A percentile compares a stretch with the other conserved stretches of the same genome.
phyloP scores from a whole-genome alignment of 768 basidiomycete genomes.

The Austroboletus festivus region DNA sequence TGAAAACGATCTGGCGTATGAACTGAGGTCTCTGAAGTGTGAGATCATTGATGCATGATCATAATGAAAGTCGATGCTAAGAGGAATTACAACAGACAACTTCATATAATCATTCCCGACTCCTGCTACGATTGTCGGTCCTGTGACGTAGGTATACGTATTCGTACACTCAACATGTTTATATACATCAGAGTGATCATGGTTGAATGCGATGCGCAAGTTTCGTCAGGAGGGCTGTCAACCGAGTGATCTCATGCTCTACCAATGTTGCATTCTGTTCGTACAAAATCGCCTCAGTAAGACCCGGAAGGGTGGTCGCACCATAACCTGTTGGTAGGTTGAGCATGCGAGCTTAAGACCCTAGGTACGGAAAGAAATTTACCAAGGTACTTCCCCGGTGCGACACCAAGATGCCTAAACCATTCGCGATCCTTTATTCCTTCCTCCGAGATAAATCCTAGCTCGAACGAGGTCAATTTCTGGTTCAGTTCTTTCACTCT shows the following conservation, averaged over 20 bases:
- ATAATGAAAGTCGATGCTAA: no score
- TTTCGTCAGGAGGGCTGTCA: constrained; percentile 51
- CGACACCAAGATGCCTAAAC: constrained; percentile 83
- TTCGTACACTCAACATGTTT: no score
- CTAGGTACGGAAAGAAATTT: constrained; percentile 18
- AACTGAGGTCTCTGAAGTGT: no score
- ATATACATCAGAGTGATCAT: no score
- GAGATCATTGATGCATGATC: no score
- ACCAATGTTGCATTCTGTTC: constrained; percentile 65
- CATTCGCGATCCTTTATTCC: constrained; percentile 77
- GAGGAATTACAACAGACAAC: no score
- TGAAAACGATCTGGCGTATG: no score
- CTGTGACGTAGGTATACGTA: no score
- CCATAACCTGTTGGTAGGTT: constrained; percentile 59
- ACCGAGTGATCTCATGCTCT: constrained; percentile 55
- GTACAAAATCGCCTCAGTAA: constrained; percentile 73
- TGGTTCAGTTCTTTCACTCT: constrained; percentile 59
- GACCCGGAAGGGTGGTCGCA: constrained; percentile 77
- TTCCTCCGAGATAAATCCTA: constrained; percentile 73
- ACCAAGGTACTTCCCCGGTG: constrained; percentile 85
- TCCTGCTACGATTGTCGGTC: no score
- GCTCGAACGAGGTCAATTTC: constrained; percentile 70
- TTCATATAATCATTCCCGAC: no score
- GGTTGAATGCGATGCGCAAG: no score
- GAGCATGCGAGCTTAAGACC: no score